These are phyloP conservation scores for Colletotrichum caudatum DNA, from an alignment of 2,329 filamentous ascomycete genomes.

Conservation along the genomic window DNA sequence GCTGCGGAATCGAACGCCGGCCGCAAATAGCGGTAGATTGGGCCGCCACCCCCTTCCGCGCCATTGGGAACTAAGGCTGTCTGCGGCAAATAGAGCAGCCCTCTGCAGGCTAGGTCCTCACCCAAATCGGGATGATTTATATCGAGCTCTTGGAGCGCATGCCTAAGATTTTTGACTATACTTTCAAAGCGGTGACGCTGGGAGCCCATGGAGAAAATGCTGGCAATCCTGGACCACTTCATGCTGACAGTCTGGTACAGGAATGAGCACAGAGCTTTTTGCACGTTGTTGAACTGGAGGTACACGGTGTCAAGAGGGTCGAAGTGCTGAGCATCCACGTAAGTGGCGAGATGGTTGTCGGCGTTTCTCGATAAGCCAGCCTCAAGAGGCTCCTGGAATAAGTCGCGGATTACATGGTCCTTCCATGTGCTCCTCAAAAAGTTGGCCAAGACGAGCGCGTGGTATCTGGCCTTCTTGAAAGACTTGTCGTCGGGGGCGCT, in stretches of 20 bases:
- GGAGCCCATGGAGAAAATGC: background rate
- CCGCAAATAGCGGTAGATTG: background rate
- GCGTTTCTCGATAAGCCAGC: conserved; percentile 31
- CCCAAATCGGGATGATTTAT: conserved; percentile 18
- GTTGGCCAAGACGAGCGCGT: conserved; percentile 40
- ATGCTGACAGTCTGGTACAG: conserved; percentile 50
- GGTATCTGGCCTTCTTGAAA: conserved; percentile 40
- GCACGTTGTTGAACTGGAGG: conserved; percentile 46
- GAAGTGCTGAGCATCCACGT: conserved; percentile 50
- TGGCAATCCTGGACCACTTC: conserved; percentile 2
- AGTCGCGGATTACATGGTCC: conserved; percentile 23
- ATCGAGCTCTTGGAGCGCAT: background rate
- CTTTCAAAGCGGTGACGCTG: background rate
- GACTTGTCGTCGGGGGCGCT: background rate
- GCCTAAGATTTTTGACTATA: background rate
- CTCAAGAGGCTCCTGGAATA: conserved; percentile 2
- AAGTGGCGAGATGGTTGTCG: conserved; percentile 54
- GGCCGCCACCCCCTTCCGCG: background rate
- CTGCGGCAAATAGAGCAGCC: background rate
- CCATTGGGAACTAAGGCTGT: background rate
- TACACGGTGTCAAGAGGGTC: conserved; percentile 45
- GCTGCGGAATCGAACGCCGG: conserved; percentile 24
- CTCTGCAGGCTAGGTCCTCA: conserved; percentile 16
- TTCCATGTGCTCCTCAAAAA: conserved; percentile 33
- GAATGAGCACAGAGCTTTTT: conserved; percentile 53